Base-by-base conservation (phyloP, 1,284 basidiomycete species). In the Salmacisia buchloeana region DNA sequence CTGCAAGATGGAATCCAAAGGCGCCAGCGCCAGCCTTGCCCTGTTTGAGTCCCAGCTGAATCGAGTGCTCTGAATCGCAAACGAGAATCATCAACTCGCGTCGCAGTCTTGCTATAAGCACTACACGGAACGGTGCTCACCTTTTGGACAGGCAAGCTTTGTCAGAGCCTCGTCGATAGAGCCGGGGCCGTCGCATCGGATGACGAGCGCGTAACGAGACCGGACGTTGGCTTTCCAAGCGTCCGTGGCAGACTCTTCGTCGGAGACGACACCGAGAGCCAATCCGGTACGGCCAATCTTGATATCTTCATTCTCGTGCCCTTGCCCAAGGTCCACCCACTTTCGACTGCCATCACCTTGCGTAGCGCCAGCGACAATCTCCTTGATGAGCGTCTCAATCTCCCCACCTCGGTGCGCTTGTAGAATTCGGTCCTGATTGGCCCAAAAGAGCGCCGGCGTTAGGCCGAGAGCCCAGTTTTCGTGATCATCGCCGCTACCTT, bases 401-500 rank as follows among this genome's bases (percentile, higher is more conserved):
- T 83, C 82, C 0, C 79, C 72, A n/a, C 49, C 49, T 33, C 87
- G 82, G 33, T 29, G 23, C 15, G 49, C 58, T 12, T 27, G 18
- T n/a, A 45, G 1, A 7, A 59, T 35, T 13, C 35, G 34, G 21
- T 4, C 27, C 27, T 59, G 58, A 39, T 45, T n/a, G 9, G 31
- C n/a, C 92, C 92, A 94, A 74, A 89, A 93, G 12, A 87, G 64
- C 9, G 81, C 72, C 0, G 92, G 89, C 0, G 87, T 89, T 61
- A 93, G 81, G 1, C 89, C 90, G 84, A 88, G 70, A 1, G 88
- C 85, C 91, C 91, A 93, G 7, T 88, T 82, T 76, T 93, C 91
- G 72, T 93, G 90, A 72, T 93, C 91, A 73, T 93, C 91, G 0
- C 91, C 91, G 0, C 89, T 89, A 1, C 92, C 92, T 79, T 94